A percentile compares a stretch with the other conserved stretches of the same genome.
These are phyloP conservation scores for Ambrosia artemisiifolia DNA, from an alignment of 129 eudicot genomes.

Conservation along the genomic window DNA sequence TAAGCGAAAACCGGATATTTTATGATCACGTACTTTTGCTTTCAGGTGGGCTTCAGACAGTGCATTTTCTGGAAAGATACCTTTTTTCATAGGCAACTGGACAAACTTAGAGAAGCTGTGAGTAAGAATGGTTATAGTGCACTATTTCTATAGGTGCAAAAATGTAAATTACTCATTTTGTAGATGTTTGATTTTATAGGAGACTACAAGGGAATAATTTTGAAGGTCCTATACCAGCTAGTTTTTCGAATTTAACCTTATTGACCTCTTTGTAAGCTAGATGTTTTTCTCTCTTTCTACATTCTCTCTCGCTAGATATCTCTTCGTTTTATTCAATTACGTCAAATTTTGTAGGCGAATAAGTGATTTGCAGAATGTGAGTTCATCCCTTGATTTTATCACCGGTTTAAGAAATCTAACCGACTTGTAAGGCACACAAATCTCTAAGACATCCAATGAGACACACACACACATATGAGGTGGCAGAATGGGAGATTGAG, in stretches of 20 bases:
- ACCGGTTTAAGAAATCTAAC: conserved; percentile 46
- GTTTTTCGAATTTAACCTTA: conserved; percentile 51
- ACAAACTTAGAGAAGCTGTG: conserved; percentile 40
- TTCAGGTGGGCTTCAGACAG: conserved; percentile 69
- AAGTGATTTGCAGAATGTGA: conserved; percentile 68
- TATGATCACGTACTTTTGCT: conserved; percentile 2
- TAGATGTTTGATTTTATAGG: conserved; percentile 27
- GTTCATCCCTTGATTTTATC: conserved; percentile 62
- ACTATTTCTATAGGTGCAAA: background rate
- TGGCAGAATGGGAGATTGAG: background rate
- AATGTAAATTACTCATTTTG: conserved; percentile 6
- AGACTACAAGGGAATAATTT: conserved; percentile 67
- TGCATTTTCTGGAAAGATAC: conserved; percentile 55
- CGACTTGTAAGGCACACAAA: conserved; percentile 49
- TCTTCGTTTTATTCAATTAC: background rate
- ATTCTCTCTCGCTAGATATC: background rate
- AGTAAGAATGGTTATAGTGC: conserved; percentile 23
- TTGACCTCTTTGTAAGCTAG: conserved; percentile 51
- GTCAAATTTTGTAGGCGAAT: conserved; percentile 52
- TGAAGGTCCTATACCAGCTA: conserved; percentile 65
- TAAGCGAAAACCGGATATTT: conserved; percentile 1
- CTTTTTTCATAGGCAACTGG: conserved; percentile 63
- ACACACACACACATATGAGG: background rate
- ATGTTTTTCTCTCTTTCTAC: background rate
- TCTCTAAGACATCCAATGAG: conserved; percentile 11